Conservation (phyloP, 1,139 yeast genomes). For the Yamadazyma siamensis region DNA sequence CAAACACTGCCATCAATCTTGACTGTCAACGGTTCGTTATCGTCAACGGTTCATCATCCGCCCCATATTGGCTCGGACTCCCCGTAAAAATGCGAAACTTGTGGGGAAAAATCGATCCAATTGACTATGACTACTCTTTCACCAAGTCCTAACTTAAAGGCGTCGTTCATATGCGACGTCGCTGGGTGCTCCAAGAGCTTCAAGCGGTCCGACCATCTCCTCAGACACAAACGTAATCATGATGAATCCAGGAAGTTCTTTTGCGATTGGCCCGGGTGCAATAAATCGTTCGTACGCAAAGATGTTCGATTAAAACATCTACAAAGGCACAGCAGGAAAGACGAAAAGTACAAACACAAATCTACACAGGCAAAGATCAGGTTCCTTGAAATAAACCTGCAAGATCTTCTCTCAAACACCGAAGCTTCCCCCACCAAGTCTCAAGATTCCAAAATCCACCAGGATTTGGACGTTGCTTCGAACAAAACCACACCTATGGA, state of each 20-base stretch:
- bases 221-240: conserved; percentile 36
- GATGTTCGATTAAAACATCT: conserved; percentile 34
- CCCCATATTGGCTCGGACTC: too few relatives aligned
- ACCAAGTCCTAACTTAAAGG: not conserved
- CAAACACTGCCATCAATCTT: too few relatives aligned
- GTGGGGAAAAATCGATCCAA: conserved; percentile 1
- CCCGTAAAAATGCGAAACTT: too few relatives aligned
- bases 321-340: conserved; percentile 21
- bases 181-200: conserved; percentile 30
- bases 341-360: conserved; percentile 7
- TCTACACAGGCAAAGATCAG: conserved; percentile 2
- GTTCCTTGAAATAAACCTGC: conserved; percentile 10
- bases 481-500: too few relatives aligned
- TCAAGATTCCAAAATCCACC: too few relatives aligned
- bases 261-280: conserved; percentile 27
- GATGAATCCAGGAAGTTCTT: conserved; percentile 26
- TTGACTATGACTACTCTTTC: too few relatives aligned
- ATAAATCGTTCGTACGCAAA: conserved; percentile 30
- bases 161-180: conserved; percentile 12
- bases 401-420: conserved; percentile 1
- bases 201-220: conserved; percentile 34
- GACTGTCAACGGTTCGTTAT: too few relatives aligned
- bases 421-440: not conserved
- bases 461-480: too few relatives aligned
- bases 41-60: too few relatives aligned